Evolutionary conservation across 2,329 filamentous ascomycete genomes (phyloP).

Genomic region (Paecilomyces sp.): DNA sequence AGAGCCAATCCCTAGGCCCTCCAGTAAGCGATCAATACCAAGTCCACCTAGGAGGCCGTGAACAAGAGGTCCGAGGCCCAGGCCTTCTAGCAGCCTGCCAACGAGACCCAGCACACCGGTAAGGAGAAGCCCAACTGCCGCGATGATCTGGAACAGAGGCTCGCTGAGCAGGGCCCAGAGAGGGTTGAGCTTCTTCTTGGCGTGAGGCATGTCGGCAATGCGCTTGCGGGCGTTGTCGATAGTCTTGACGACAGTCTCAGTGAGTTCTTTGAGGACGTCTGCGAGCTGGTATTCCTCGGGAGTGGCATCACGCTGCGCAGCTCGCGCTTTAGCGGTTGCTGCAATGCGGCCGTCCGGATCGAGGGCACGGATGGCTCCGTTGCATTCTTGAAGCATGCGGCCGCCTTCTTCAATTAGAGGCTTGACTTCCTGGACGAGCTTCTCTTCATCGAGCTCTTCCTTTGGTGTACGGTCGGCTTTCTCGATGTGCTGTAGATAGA

Average conservation of each 20-base stretch:
- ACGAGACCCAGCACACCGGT: conserved; percentile 79
- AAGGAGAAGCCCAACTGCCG: conserved; percentile 76
- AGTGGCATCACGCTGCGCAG: conserved; percentile 65
- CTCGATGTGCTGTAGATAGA: conserved; percentile 58
- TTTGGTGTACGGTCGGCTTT: conserved; percentile 71
- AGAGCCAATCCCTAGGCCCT: conserved; percentile 46
- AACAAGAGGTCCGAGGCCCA: conserved; percentile 75
- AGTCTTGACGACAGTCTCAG: conserved; percentile 68
- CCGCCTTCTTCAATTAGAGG: conserved; percentile 82
- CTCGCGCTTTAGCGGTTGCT: conserved; percentile 74
- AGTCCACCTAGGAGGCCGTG: conserved; percentile 69
- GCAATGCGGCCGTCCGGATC: conserved; percentile 85
- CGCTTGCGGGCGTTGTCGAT: conserved; percentile 86
- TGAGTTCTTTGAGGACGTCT: conserved; percentile 77
- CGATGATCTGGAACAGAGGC: conserved; percentile 86
- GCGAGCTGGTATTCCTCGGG: conserved; percentile 81
- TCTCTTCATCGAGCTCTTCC: conserved; percentile 84
- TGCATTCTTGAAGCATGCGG: conserved; percentile 75
- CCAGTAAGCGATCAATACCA: conserved; percentile 51
- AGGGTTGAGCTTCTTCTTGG: conserved; percentile 90
- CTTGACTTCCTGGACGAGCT: conserved; percentile 77
- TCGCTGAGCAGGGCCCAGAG: conserved; percentile 69
- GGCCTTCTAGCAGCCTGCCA: conserved; percentile 68
- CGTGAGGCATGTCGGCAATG: conserved; percentile 85
- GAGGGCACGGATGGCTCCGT: conserved; percentile 77